Evolutionary conservation across 305 asterid species (phyloP), one percentile per base, ranked within the genome.

Genomic region (Fraxinus dipetala): DNA sequence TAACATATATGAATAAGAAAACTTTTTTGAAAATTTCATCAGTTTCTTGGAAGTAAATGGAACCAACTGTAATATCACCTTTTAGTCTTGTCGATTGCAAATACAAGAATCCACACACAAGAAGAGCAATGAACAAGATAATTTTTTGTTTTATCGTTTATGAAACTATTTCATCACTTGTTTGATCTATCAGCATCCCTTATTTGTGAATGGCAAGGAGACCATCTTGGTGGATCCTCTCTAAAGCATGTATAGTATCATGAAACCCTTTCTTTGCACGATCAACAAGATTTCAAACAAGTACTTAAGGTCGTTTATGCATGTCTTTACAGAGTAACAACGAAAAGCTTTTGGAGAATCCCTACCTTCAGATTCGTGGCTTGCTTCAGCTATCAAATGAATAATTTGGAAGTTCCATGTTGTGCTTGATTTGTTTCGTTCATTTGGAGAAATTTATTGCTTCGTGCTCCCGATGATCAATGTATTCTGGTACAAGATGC

Each of bases 301-400:
- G 43, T 76, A 79, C 80, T 79, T 82, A 79, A 79, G 80, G 40
- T 86, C 5, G 24, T 51, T 81, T 87, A 14, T 83, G 82, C 83
- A 86, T 89, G 18, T 83, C 54, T 80, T 78, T 87, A 83, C 97
- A 96, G 99, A 96, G 98, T 87, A 96, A 96, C 95, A 96, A 96
- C 9, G 99, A 96, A 87, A 96, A 93, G 91, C 92, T 96, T 61
- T 87, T 96, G 94, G 98, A 96, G 87, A 96, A 96, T 89, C 99
- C 99, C 0, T 96, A 94, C 90, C 98, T 96, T 81, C 99, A 96
- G 91, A 94, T 96, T 95, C 97, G 98, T 13, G 99, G 99, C 84
- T 85, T 96, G 83, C 91, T 95, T 84, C 99, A 94, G 88, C 94
- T 96, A 82, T 87, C 90, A 79, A 90, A 88, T 77, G 91, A 88